phyloP scores from a whole-genome alignment of 495 filamentous ascomycete genomes.

The Mytilinidion resinicola region DNA sequence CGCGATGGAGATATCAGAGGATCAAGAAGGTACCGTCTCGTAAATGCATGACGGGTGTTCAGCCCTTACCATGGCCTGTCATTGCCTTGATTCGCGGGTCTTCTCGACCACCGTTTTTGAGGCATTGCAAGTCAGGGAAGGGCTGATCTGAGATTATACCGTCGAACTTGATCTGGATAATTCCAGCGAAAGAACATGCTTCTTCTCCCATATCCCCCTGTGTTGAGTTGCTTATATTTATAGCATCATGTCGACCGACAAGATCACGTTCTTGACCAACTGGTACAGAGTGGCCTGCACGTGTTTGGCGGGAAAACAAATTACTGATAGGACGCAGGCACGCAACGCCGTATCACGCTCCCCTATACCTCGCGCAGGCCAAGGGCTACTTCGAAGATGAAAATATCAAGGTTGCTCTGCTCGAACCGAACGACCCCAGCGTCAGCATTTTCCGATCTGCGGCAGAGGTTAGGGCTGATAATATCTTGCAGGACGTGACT shows the following conservation, averaged over 20 bases:
- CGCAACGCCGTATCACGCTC: conserved; percentile 67
- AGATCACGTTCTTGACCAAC: conserved; percentile 70
- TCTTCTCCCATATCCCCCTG: conserved; percentile 42
- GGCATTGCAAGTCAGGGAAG: no score
- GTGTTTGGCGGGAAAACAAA: conserved; percentile 7
- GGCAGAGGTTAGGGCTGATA: background rate
- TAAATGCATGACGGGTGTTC: no score
- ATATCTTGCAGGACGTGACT: conserved; percentile 49
- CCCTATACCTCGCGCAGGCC: conserved; percentile 62
- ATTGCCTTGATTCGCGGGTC: no score
- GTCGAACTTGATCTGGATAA: conserved; percentile 80
- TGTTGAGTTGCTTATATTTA: conserved; percentile 33
- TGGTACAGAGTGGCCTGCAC: conserved; percentile 41
- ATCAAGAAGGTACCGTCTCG: no score
- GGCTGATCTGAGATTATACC: conserved; percentile 55
- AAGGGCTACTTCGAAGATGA: conserved; percentile 45
- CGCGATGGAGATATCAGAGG: no score
- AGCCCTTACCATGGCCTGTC: no score
- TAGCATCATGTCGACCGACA: conserved; percentile 62
- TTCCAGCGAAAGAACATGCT: conserved; percentile 78
- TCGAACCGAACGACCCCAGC: conserved; percentile 64
- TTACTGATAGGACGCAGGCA: conserved; percentile 43
- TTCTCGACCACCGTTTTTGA: no score
- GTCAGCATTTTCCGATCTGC: conserved; percentile 25
- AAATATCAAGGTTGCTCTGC: conserved; percentile 57